Evolutionary conservation across 1,284 basidiomycete genomes (phyloP).

Genomic region (Trichosporon asahii): DNA sequence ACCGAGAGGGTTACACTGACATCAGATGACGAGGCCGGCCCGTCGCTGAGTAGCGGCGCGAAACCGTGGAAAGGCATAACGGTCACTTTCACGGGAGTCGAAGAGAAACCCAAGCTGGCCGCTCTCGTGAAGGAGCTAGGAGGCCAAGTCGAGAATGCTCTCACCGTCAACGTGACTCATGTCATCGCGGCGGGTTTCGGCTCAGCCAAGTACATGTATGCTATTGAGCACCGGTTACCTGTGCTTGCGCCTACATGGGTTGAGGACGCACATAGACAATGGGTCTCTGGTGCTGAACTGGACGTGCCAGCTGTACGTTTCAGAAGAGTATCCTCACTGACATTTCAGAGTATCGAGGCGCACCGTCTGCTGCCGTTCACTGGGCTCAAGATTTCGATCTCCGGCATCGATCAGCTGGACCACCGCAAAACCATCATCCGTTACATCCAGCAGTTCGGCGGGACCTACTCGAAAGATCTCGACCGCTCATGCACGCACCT

Average conservation of each 20-base stretch:
- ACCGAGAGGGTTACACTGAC: background rate
- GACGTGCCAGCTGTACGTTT: slow-evolving; percentile 27
- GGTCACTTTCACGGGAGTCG: slow-evolving; percentile 47
- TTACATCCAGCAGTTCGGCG: slow-evolving; percentile 40
- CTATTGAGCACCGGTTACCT: slow-evolving; percentile 42
- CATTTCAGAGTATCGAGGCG: slow-evolving; percentile 23
- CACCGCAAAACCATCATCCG: slow-evolving; percentile 41
- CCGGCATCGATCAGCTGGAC: slow-evolving; percentile 45
- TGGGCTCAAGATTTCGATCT: slow-evolving; percentile 42
- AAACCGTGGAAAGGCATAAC: slow-evolving; percentile 40
- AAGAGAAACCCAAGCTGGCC: slow-evolving; percentile 38
- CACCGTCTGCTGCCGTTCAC: slow-evolving; percentile 39
- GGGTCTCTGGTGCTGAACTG: slow-evolving; percentile 36
- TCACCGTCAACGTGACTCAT: slow-evolving; percentile 45
- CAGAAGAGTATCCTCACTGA: slow-evolving; percentile 7
- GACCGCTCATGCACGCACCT: slow-evolving; percentile 49
- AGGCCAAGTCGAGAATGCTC: slow-evolving; percentile 37
- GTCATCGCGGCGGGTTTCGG: slow-evolving; percentile 37
- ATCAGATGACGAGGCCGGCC: slow-evolving; percentile 31
- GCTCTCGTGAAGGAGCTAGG: slow-evolving; percentile 32
- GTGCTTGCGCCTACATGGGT: slow-evolving; percentile 45
- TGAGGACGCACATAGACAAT: slow-evolving; percentile 31
- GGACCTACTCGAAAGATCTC: slow-evolving; percentile 46
- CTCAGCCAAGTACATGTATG: slow-evolving; percentile 47
- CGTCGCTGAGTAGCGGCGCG: slow-evolving; percentile 9